phyloP scores from a whole-genome alignment of 2,329 filamentous ascomycete species.

The Davidsoniella virescens region DNA sequence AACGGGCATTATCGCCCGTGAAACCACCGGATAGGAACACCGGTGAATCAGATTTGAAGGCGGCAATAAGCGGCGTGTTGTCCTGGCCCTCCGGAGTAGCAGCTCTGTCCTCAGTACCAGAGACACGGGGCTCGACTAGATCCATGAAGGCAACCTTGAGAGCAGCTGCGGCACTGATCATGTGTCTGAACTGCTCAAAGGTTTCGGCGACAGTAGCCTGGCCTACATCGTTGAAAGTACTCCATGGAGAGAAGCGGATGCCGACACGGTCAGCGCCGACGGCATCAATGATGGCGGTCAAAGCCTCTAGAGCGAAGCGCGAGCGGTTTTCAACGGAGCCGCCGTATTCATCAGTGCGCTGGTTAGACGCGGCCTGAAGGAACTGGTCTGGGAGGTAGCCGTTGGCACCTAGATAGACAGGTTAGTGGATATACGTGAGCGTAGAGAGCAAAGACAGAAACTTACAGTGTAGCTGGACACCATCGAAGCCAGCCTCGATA shows the following conservation, averaged over 20 bases:
- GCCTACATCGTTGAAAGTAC: slow-evolving; percentile 40
- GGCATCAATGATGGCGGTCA: slow-evolving; percentile 24
- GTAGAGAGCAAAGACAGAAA: not conserved
- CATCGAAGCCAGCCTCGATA: slow-evolving; percentile 50
- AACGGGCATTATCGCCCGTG: slow-evolving; percentile 15
- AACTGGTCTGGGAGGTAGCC: slow-evolving; percentile 52
- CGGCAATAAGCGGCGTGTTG: slow-evolving; percentile 11
- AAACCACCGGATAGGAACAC: slow-evolving; percentile 21
- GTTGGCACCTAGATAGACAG: slow-evolving; percentile 26
- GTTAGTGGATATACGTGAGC: not conserved
- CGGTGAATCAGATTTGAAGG: slow-evolving; percentile 15
- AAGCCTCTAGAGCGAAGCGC: slow-evolving; percentile 33
- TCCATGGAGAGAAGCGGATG: slow-evolving; percentile 42
- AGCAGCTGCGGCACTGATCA: slow-evolving; percentile 33
- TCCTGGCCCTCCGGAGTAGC: slow-evolving; percentile 16
- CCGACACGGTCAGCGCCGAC: slow-evolving; percentile 34
- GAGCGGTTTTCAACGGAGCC: slow-evolving; percentile 37
- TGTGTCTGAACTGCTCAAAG: slow-evolving; percentile 38
- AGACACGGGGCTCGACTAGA: slow-evolving; percentile 38
- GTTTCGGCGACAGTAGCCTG: slow-evolving; percentile 32
- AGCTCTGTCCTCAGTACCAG: slow-evolving; percentile 23
- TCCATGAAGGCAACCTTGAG: slow-evolving; percentile 41
- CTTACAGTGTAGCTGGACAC: slow-evolving; percentile 37
- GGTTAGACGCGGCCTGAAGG: slow-evolving; percentile 33
- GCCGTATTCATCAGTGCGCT: slow-evolving; percentile 37